These are phyloP conservation scores for Trametes cingulata DNA, from an alignment of 768 basidiomycete species.

Conservation along the genomic window DNA sequence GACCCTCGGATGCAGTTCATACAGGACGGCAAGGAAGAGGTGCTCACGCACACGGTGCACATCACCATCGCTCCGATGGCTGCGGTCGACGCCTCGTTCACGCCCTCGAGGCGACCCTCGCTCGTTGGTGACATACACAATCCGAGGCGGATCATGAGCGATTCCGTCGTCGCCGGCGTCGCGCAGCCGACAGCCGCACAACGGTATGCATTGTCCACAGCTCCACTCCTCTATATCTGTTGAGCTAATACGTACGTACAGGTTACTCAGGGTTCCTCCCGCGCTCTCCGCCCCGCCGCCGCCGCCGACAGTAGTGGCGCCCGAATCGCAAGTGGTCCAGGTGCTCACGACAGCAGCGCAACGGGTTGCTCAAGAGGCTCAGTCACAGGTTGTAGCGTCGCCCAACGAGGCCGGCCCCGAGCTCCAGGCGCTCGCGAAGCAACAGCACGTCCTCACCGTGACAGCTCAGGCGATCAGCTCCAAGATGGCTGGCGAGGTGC, in stretches of 20 bases:
- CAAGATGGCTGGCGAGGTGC: conserved; percentile 57
- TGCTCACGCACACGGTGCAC: conserved; percentile 64
- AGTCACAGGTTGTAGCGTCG: conserved; percentile 62
- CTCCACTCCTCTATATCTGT: not conserved
- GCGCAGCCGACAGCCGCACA: conserved; percentile 33
- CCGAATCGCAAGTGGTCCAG: conserved; percentile 73
- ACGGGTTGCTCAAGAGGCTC: conserved; percentile 73
- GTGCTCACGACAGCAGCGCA: conserved; percentile 78
- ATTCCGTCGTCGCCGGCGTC: conserved; percentile 32
- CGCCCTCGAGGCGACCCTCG: conserved; percentile 49
- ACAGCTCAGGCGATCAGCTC: conserved; percentile 77
- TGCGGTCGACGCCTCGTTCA: conserved; percentile 45
- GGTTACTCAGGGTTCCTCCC: conserved; percentile 36
- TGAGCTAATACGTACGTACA: conserved; percentile 8
- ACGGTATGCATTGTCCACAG: conserved; percentile 27
- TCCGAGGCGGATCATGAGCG: conserved; percentile 43
- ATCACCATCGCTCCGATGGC: conserved; percentile 72
- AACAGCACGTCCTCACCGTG: conserved; percentile 74
- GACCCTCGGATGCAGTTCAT: conserved; percentile 48
- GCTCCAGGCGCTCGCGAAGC: conserved; percentile 72
- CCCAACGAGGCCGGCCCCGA: conserved; percentile 47
- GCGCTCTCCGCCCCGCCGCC: conserved; percentile 32
- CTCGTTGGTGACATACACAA: conserved; percentile 44
- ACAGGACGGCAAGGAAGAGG: conserved; percentile 74
- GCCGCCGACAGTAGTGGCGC: conserved; percentile 41